A percentile compares a stretch with the other conserved stretches of the same genome.
phyloP scores from a whole-genome alignment of 768 basidiomycete species.

The Pulveroboletus sp. region DNA sequence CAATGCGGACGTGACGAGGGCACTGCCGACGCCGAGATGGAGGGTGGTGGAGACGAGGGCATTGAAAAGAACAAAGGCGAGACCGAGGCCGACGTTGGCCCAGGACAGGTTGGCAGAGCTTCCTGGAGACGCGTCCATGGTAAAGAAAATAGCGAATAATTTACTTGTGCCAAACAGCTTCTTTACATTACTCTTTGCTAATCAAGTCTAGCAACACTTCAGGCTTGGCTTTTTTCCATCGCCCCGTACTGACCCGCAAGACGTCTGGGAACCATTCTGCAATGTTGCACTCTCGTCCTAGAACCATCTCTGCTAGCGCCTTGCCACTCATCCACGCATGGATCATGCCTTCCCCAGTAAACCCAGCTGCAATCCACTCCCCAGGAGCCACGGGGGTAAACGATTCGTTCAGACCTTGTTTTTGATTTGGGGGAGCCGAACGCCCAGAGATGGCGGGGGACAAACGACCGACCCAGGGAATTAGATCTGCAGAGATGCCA shows the following conservation, averaged over 20 bases:
- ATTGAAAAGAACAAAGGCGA: slow-evolving; percentile 75
- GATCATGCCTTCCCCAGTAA: slow-evolving; percentile 72
- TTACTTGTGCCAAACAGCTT: neutral
- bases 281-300: slow-evolving; percentile 36
- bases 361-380: slow-evolving; percentile 75
- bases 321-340: slow-evolving; percentile 67
- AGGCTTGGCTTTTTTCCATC: slow-evolving; percentile 54
- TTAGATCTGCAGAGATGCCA: slow-evolving; percentile 56
- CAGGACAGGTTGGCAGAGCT: slow-evolving; percentile 46
- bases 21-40: slow-evolving; percentile 65
- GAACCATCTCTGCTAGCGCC: slow-evolving; percentile 58
- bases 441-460: slow-evolving; percentile 48
- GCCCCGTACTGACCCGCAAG: slow-evolving; percentile 44
- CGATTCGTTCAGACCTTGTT: neutral
- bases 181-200: slow-evolving; percentile 1
- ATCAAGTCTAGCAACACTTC: slow-evolving; percentile 35
- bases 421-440: slow-evolving; percentile 11
- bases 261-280: slow-evolving; percentile 50
- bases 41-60: slow-evolving; percentile 61
- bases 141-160: neutral
- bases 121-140: slow-evolving; percentile 32
- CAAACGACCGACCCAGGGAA: slow-evolving; percentile 73
- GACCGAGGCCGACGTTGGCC: slow-evolving; percentile 73
- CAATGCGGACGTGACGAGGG: slow-evolving; percentile 65
- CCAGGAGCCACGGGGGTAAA: slow-evolving; percentile 39